Evolutionary conservation across 805 yeast genomes (phyloP), one percentile per base, ranked within the genome.

Genomic region (Ogataea paraovalis): DNA sequence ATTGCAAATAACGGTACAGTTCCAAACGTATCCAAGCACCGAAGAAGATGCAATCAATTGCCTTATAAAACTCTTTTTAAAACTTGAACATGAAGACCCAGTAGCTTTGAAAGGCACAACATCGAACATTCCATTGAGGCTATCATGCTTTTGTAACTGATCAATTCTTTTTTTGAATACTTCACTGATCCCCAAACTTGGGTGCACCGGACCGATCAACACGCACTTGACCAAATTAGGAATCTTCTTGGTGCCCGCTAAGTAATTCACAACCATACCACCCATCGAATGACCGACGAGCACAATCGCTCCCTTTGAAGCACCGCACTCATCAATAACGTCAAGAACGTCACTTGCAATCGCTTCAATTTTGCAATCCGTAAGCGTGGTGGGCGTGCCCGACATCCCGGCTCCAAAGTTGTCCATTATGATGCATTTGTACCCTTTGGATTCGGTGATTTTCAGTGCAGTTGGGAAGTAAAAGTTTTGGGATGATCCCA

Each of bases 231-330:
- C 41, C 13, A 52, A 39, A 21, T 39, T 33, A 7, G 43, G 43
- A 30, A 30, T 14, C 19, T 27, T 28, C 43, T 39, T 42, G 3
- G 30, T 16, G 9, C 39, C 23, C 20, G 44, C 47, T 33, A 52
- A 39, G 27, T 50, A 45, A 32, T 52, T 52, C 30, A 50, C 49
- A 22, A 52, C 45, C 52, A 52, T 43, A 1, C 56, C 56, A 5
- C 56, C 56, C 56, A 52, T 52, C 4, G 56, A 52, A 36, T 47
- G 52, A 1, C 56, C 56, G 14, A 52, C 50, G 14, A 52, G 44
- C 7, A 50, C 41, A 2, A 52, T 18, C 1, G 52, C 52, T 21
- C 43, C n/a, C 4, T 32, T 37, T 23, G 32, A 42, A 34, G 50
- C 41, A 4, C 45, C 47, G 39, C 48, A 43, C 18, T 44, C 48